Evolutionary conservation across 2,329 filamentous ascomycete species (phyloP), one percentile per base, ranked within the genome.

Genomic region (Aureobasidium sp.): DNA sequence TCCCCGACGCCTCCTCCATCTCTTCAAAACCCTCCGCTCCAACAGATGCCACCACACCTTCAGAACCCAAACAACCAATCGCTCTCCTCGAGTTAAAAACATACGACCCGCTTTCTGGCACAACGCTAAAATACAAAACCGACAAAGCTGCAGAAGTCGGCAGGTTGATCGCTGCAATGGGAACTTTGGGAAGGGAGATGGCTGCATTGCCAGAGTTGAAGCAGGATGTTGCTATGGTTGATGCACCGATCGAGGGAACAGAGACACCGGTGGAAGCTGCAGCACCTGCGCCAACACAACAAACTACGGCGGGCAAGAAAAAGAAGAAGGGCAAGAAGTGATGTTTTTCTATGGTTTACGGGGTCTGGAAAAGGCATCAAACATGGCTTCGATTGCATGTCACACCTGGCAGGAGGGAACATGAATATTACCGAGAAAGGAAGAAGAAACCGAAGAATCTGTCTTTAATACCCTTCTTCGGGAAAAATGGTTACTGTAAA

Each of bases 111-210:
- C 79, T 78, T 45, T 88, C 86, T 60, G 94, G 94, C 70, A 86
- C 87, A 62, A 87, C 87, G 64, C 82, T 99, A 65, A 96, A 97
- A 77, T 97, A 97, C 80, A 83, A 85, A 72, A 99, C 94, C 39
- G 88, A 87, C 72, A 96, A 96, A 76, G 90, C 89, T 25, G 90
- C 90, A 25, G 93, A 97, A 76, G 91, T 99, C 10, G 87, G 88
- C 29, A 81, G 94, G 32, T 77, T 99, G 68, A 84, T 99, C 62
- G 84, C 85, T 57, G 84, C 87, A 47, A 75, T 99, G 65, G 91
- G 91, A 0, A 82, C 84, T 62, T 75, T 97, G 67, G 90, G 87
- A n/a, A 81, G 85, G 60, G 76, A 80, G 6, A 84, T 85, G 76
- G 82, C 78, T 13, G 78, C 76, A 13, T 66, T 80, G 63, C 77